Conservation (phyloP, 2,329 filamentous ascomycete genomes). For the Orbilia quercus region DNA sequence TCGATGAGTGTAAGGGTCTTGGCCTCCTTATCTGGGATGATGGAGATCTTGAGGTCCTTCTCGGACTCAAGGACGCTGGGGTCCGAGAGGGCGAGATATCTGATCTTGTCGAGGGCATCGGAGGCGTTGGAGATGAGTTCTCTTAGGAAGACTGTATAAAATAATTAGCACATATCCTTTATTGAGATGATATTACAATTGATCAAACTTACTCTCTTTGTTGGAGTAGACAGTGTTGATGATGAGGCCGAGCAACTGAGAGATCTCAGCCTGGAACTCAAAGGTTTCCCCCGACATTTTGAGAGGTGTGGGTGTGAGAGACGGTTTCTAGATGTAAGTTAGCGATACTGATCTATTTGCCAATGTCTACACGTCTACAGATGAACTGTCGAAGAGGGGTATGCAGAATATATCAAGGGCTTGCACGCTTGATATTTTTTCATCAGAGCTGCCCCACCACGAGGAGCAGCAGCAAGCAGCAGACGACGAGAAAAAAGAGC, state of each 20-base stretch:
- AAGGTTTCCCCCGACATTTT: constrained; percentile 93
- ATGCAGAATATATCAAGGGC: not conserved
- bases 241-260: constrained; percentile 98
- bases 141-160: constrained; percentile 83
- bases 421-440: not conserved
- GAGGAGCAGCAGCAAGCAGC: too few relatives aligned
- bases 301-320: constrained; percentile 22
- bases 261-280: constrained; percentile 99
- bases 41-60: constrained; percentile 99
- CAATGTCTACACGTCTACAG: too few relatives aligned
- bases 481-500: not conserved
- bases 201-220: constrained; percentile 77
- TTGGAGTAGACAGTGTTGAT: constrained; percentile 99
- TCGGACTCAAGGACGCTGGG: constrained; percentile 94
- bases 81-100: constrained; percentile 97
- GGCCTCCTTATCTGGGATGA: constrained; percentile 95
- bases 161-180: not conserved
- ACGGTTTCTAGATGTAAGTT: not conserved
- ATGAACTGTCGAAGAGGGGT: too few relatives aligned
- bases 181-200: not conserved
- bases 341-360: not conserved
- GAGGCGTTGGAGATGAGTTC: constrained; percentile 98
- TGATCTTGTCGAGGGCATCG: constrained; percentile 99
- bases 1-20: constrained; percentile 98
- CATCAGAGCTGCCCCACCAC: too few relatives aligned